A percentile compares a stretch with the other conserved stretches of the same genome.
Evolutionary conservation across 2,329 filamentous ascomycete genomes (phyloP).

Genomic region (Sporothrix dimorphospora): DNA sequence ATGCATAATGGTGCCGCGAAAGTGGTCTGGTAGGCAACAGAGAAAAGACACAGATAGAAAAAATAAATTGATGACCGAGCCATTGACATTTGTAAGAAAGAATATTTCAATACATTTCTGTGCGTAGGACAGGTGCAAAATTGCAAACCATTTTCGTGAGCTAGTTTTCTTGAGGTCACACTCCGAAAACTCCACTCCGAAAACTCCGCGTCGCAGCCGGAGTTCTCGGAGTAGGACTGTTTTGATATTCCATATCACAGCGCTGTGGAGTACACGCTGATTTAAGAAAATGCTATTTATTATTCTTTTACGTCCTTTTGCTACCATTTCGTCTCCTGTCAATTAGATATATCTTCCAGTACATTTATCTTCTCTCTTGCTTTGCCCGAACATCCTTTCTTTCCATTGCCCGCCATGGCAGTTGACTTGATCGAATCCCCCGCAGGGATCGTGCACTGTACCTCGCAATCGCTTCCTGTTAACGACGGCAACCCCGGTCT

Average conservation of each 20-base stretch:
- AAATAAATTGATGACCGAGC: background rate
- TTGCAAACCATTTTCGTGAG: background rate
- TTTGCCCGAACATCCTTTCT: background rate
- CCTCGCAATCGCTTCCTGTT: background rate
- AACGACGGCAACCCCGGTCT: background rate
- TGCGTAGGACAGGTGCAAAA: no score
- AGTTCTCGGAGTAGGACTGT: background rate
- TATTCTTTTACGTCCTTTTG: no score
- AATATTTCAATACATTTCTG: no score
- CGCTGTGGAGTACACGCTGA: background rate
- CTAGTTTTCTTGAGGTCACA: background rate
- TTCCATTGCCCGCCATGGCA: background rate
- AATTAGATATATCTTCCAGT: no score
- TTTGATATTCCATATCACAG: background rate
- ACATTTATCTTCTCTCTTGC: background rate
- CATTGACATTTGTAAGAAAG: background rate
- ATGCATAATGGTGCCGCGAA: no score
- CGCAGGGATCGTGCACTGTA: background rate
- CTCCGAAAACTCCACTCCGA: constrained; percentile 9
- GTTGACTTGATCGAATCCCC: background rate
- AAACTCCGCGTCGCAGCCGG: background rate
- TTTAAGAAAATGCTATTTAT: background rate
- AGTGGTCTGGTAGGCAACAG: no score
- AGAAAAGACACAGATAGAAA: no score
- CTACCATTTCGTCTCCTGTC: no score